A percentile compares a stretch with the other conserved stretches of the same genome.
Conservation (phyloP, 305 asterid genomes). For the Caryopteris hybrid region DNA sequence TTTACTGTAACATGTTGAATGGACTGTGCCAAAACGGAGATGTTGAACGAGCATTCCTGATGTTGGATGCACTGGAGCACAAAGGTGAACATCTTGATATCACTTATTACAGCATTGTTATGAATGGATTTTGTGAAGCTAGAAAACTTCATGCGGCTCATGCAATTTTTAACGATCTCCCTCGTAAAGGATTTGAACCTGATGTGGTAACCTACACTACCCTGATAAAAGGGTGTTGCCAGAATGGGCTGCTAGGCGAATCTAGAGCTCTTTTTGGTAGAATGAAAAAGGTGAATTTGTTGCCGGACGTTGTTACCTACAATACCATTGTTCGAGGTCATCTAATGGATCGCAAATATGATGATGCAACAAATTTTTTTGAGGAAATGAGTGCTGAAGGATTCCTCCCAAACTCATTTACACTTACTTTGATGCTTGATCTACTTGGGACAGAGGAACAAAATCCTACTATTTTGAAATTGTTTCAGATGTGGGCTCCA, state of each 20-base stretch:
- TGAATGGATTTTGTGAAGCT: slow-evolving; percentile 15
- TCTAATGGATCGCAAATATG: slow-evolving; percentile 10
- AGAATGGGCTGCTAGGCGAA: slow-evolving; percentile 15
- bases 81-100: not conserved
- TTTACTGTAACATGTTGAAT: not conserved
- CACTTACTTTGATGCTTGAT: too few species aligned
- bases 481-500: too few species aligned
- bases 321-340: slow-evolving; percentile 19
- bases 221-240: slow-evolving; percentile 16
- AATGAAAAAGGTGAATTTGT: slow-evolving; percentile 11
- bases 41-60: not conserved
- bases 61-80: not conserved
- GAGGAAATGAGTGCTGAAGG: slow-evolving; percentile 12
- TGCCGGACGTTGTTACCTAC: slow-evolving; percentile 15
- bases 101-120: not conserved
- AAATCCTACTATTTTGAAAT: too few species aligned
- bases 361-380: slow-evolving; percentile 4
- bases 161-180: not conserved
- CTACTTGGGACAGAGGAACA: too few species aligned
- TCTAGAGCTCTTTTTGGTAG: slow-evolving; percentile 8
- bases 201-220: slow-evolving; percentile 6
- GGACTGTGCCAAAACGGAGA: not conserved
- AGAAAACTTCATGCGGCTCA: slow-evolving; percentile 1
- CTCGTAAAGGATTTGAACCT: not conserved
- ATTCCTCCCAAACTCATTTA: not conserved